Conservation (phyloP, 371 early-diverging fungal species). For the Agmasoma carcini region DNA sequence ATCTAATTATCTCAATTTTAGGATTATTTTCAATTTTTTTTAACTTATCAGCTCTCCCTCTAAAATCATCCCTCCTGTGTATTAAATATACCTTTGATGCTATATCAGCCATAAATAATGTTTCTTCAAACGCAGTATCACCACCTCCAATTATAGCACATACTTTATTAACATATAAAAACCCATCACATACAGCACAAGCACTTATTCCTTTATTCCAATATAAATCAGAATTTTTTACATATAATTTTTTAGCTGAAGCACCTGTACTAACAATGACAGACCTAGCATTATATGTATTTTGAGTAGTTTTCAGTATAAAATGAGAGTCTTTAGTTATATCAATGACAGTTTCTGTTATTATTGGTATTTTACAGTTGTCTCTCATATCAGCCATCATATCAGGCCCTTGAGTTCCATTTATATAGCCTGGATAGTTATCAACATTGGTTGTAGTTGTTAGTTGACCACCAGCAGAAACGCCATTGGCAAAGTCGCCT, state of each 20-base stretch:
- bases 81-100: constrained; percentile 75
- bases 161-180: constrained; percentile 79
- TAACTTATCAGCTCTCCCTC: constrained; percentile 86
- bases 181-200: constrained; percentile 96
- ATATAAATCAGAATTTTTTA: constrained; percentile 57
- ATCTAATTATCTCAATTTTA: constrained; percentile 77
- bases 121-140: constrained; percentile 94
- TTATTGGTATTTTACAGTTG: constrained; percentile 72
- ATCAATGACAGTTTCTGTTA: constrained; percentile 32
- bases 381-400: constrained; percentile 58
- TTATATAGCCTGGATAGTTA: constrained; percentile 56
- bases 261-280: constrained; percentile 92
- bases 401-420: constrained; percentile 47
- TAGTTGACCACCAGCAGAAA: constrained; percentile 63
- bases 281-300: constrained; percentile 60
- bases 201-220: constrained; percentile 92
- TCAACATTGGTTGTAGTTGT: constrained; percentile 56
- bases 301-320: constrained; percentile 35
- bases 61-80: constrained; percentile 78
- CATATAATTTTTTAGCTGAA: constrained; percentile 72
- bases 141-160: constrained; percentile 83
- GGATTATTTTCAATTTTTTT: constrained; percentile 62
- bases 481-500: constrained; percentile 56
- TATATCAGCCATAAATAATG: constrained; percentile 71
- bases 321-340: constrained; percentile 36